Evolutionary conservation across 2,329 filamentous ascomycete species (phyloP), one percentile per base, ranked within the genome.

Genomic region (Xylariaceae sp.): DNA sequence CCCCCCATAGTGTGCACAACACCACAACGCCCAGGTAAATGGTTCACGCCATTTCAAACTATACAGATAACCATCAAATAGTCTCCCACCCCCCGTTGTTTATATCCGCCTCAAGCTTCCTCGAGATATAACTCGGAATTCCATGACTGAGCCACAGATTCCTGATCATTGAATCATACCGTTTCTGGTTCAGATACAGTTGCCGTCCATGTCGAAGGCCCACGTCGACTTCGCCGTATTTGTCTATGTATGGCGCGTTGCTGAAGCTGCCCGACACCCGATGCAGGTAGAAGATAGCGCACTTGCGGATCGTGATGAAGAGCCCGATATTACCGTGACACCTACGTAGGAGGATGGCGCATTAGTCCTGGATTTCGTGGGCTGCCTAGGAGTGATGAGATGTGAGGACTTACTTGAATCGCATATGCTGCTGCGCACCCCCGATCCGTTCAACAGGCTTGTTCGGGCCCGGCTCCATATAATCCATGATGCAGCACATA

Each of bases 11-110:
- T 27, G 7, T 27, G 22, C 22, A 27, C 22, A 27, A 7, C 22
- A 27, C 22, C 22, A 27, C 22, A 27, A 27, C 22, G 22, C 22
- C 22, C 22, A 27, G 22, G 7, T 27, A 27, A 27, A 27, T 27
- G 22, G 4, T 27, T 27, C 22, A 27, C 4, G 22, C 22, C 22
- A 27, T 27, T 27, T 27, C 22, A 27, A 27, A 7, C 22, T 27
- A 27, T 27, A 27, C 22, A 27, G 22, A 27, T 27, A 7, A 27
- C 22, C 22, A 27, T 36, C 60, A 80, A 45, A 83, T 77, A n/a
- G 83, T 96, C 73, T 99, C 94, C 94, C 94, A 99, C 0, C 94
- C 94, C 1, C 94, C 94, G 61, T 90, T 96, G 66, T 99, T 99
- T 40, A 96, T 90, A 68, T 99, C 94, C 12, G 89, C 87, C 74